Evolutionary conservation across 129 eudicot species (phyloP), one percentile per base, ranked within the genome.

Genomic region (Tagetes erecta): DNA sequence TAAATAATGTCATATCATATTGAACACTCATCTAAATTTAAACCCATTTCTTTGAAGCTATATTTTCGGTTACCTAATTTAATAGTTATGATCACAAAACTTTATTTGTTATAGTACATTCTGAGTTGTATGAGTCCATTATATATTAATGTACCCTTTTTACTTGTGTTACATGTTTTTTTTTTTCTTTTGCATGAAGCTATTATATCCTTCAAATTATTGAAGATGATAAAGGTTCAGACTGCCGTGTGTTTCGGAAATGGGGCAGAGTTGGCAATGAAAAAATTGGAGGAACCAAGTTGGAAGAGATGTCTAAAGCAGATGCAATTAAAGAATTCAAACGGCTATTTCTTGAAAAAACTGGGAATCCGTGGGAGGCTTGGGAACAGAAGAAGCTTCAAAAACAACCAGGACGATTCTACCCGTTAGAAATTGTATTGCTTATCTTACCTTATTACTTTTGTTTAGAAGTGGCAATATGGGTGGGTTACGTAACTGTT

Each of bases 241-340:
- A 74, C 6, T 95, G 96, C 79, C 79, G 80, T 12, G 96, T 95
- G 42, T 95, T 91, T 67, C 99, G 99, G 5, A 95, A 95, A 77
- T 95, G 99, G 99, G 99, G 99, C 36, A 96, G 99, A 55, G 97
- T 91, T 68, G 99, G 99, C 14, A 88, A 83, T 68, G 96, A 88
- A 34, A 95, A 87, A 82, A 88, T 91, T 77, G 97, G 97, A 53
- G 96, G 96, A 51, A 46, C 0, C 57, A 95, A 95, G 77, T 45
- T 95, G 76, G 90, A 91, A 27, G 91, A 84, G 67, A 80, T 89
- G 90, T 63, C 74, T 4, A 91, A 82, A 68, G 69, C 77, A 37
- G 92, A 88, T 41, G 99, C 95, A n/a, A 84, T 88, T 71, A 69
- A 70, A 55, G 91, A 87, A 84, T 95, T 95, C 79, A 88, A 87